Evolutionary conservation across 2,329 filamentous ascomycete genomes (phyloP).

Genomic region (Colletotrichum orbiculare): DNA sequence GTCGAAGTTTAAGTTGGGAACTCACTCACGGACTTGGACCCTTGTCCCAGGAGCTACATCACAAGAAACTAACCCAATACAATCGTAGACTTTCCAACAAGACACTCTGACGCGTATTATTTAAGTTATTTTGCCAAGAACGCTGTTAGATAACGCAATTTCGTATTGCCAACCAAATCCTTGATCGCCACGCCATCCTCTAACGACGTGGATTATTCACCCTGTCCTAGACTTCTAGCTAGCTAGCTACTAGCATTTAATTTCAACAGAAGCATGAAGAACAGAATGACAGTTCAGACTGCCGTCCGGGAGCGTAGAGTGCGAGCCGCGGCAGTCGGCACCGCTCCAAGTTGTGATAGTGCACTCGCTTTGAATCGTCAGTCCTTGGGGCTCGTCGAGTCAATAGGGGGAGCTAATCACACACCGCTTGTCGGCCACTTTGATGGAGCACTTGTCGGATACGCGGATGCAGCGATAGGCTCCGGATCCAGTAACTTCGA

Average conservation of each 20-base stretch:
- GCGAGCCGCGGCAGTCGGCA: not conserved
- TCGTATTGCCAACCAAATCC: too few relatives aligned
- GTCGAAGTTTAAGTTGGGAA: too few relatives aligned
- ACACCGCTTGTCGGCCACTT: conserved; percentile 13
- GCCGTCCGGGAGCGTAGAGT: conserved; percentile 9
- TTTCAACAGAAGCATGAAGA: conserved; percentile 11
- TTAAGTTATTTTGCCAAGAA: not conserved
- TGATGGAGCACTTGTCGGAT: conserved; percentile 9
- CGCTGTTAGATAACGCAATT: too few relatives aligned
- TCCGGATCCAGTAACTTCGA: conserved; percentile 15
- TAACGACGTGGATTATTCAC: not conserved
- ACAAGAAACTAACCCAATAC: too few relatives aligned
- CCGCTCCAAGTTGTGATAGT: conserved; percentile 15
- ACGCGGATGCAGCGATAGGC: conserved; percentile 13
- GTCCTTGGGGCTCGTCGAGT: not conserved
- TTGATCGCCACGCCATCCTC: not conserved
- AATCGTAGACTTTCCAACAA: too few relatives aligned
- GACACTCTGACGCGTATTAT: too few relatives aligned
- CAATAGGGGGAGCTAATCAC: not conserved
- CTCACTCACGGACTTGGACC: too few relatives aligned
- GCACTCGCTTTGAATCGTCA: not conserved
- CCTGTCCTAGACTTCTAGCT: not conserved
- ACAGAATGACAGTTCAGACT: conserved; percentile 20
- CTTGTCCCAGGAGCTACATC: too few relatives aligned
- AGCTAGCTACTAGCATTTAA: conserved; percentile 1